These are phyloP conservation scores for Schizonepeta tenuifolia DNA, from an alignment of 257 asterid genomes.

Conservation along the genomic window DNA sequence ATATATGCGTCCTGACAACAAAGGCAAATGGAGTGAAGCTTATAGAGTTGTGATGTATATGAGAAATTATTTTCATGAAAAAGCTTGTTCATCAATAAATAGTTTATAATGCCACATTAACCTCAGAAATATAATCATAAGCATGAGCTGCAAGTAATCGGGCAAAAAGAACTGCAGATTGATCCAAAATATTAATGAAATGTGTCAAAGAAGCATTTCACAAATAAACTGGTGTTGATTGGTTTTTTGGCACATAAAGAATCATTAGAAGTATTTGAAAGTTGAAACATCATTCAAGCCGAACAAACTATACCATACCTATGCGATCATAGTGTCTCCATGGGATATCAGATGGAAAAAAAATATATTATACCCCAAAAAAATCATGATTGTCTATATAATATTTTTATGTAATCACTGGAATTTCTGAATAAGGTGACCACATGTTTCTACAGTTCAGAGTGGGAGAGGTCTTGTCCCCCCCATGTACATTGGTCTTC, in stretches of 20 bases:
- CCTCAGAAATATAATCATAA: slow-evolving; percentile 7
- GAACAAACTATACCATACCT: not conserved
- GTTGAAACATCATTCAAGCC: slow-evolving; percentile 16
- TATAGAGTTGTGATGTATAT: slow-evolving; percentile 17
- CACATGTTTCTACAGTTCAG: not conserved
- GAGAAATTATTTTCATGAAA: slow-evolving; percentile 4
- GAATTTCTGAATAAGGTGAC: not conserved
- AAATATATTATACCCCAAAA: not conserved
- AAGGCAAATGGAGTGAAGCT: slow-evolving; percentile 33
- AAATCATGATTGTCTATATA: slow-evolving; percentile 21
- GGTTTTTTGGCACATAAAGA: not conserved
- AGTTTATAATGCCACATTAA: not conserved
- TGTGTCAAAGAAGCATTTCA: not conserved
- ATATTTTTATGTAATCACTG: not conserved
- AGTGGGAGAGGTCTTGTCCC: not conserved
- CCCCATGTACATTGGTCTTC: not conserved
- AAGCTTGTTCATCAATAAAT: slow-evolving; percentile 9
- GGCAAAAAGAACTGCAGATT: slow-evolving; percentile 8
- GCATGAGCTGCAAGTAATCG: not conserved
- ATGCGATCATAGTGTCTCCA: slow-evolving; percentile 1
- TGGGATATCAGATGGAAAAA: not conserved
- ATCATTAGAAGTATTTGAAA: slow-evolving; percentile 4
- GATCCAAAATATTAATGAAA: not conserved
- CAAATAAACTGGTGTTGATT: not conserved
- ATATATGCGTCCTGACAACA: slow-evolving; percentile 70